A percentile compares a stretch with the other conserved stretches of the same genome.
Conservation (phyloP, 495 filamentous ascomycete genomes). For the Geopyxis carbonaria region DNA sequence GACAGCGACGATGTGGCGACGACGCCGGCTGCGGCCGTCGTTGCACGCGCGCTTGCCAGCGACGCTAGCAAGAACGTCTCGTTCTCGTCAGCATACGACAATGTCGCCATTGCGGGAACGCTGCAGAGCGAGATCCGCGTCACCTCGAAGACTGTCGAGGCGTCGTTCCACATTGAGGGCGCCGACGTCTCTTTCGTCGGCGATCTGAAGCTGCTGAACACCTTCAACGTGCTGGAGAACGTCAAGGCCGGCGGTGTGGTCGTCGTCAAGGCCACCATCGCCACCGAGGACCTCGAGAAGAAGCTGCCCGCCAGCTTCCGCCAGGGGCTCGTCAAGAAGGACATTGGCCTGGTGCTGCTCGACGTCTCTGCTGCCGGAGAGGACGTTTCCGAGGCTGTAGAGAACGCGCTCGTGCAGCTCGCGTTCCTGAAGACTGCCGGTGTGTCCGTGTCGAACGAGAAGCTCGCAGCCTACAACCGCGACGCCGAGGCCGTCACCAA, state of each 20-base stretch:
- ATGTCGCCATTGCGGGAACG: slow-evolving; percentile 69
- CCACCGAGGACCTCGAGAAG: slow-evolving; percentile 81
- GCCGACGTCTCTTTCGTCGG: slow-evolving; percentile 68
- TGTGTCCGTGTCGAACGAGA: slow-evolving; percentile 31
- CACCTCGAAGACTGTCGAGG: slow-evolving; percentile 65
- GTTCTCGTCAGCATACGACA: slow-evolving; percentile 59
- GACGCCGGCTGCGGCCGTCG: slow-evolving; percentile 41
- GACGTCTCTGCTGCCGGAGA: slow-evolving; percentile 37
- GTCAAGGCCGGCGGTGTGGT: slow-evolving; percentile 56
- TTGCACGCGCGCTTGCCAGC: slow-evolving; percentile 56
- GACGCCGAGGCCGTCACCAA: slow-evolving; percentile 32
- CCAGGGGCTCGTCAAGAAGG: slow-evolving; percentile 49
- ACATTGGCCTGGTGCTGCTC: slow-evolving; percentile 51
- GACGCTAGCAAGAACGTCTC: slow-evolving; percentile 65
- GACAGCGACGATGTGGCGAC: slow-evolving; percentile 61
- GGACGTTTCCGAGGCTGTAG: slow-evolving; percentile 39
- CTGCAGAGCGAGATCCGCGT: slow-evolving; percentile 72
- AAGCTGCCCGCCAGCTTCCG: slow-evolving; percentile 51
- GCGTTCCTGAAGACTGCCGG: slow-evolving; percentile 59
- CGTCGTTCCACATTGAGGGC: slow-evolving; percentile 57
- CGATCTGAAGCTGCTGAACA: slow-evolving; percentile 57
- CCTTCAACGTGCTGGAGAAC: slow-evolving; percentile 52
- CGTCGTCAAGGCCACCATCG: slow-evolving; percentile 57
- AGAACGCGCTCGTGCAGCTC: slow-evolving; percentile 43
- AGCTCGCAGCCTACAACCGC: slow-evolving; percentile 31